Percentiles rank a stretch among this genome's conserved stretches.
phyloP scores from a whole-genome alignment of 306 rosid genomes.

The Parietaria judaica region DNA sequence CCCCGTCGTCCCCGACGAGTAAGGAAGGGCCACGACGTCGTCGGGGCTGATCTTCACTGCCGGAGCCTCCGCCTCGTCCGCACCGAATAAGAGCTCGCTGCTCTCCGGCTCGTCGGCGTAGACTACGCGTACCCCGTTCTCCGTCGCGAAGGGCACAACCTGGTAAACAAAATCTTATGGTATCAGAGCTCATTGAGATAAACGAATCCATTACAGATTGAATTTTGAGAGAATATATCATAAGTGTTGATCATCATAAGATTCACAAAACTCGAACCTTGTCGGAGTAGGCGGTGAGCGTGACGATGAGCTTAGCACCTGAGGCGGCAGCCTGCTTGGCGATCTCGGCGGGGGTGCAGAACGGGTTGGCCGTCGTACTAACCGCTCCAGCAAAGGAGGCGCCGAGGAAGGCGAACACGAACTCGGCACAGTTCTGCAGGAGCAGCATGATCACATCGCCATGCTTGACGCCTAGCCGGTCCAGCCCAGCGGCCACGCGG shows the following conservation, averaged over 20 bases:
- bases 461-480: conserved; percentile 40
- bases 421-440: conserved; percentile 68
- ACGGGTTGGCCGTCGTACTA: conserved; percentile 57
- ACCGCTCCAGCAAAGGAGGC: conserved; percentile 54
- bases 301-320: conserved; percentile 37
- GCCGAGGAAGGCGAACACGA: conserved; percentile 54
- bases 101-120: conserved; percentile 25
- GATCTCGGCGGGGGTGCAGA: conserved; percentile 49
- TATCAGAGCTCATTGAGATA: too few relatives aligned
- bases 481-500: conserved; percentile 51
- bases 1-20: conserved; percentile 76
- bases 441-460: conserved; percentile 62
- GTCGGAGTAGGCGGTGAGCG: conserved; percentile 31
- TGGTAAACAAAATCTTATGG: too few relatives aligned
- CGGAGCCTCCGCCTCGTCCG: conserved; percentile 41
- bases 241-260: too few relatives aligned
- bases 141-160: conserved; percentile 12
- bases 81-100: conserved; percentile 8
- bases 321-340: conserved; percentile 47
- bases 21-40: conserved; percentile 72
- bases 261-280: conserved; percentile 24
- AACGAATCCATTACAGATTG: too few relatives aligned
- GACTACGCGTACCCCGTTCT: conserved; percentile 19
- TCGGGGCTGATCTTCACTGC: conserved; percentile 45
- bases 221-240: too few relatives aligned